A percentile compares a stretch with the other conserved stretches of the same genome.
Conservation (phyloP, 2,329 filamentous ascomycete species). For the Botrytis paeoniae region DNA sequence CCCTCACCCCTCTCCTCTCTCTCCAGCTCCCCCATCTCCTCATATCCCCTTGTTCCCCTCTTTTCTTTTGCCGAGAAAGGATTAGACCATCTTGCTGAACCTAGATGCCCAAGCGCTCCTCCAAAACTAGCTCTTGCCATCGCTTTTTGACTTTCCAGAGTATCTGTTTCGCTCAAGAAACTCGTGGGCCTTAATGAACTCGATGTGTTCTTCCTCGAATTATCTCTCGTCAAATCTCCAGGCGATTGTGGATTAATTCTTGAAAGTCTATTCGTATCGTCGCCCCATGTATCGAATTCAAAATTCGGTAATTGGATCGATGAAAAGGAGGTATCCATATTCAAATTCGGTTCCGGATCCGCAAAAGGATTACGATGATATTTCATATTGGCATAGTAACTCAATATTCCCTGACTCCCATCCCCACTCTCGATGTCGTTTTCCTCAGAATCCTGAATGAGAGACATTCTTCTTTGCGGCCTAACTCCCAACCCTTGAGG, state of each 20-base stretch:
- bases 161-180: slow-evolving; percentile 28
- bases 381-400: neutral
- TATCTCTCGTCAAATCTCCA: neutral
- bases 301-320: neutral
- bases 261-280: neutral
- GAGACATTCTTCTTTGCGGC: neutral
- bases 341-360: neutral
- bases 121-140: neutral
- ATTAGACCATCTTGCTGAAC: neutral
- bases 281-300: neutral
- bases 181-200: slow-evolving; percentile 25
- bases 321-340: neutral
- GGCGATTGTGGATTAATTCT: neutral
- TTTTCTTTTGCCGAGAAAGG: neutral
- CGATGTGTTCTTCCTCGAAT: neutral
- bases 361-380: neutral
- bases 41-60: slow-evolving; percentile 1
- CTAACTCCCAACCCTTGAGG: neutral
- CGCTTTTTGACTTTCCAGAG: neutral
- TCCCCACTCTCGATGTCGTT: neutral
- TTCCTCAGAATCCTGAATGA: neutral
- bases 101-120: neutral
- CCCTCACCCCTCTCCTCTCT: neutral
- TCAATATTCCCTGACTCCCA: neutral
- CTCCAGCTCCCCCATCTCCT: neutral